Evolutionary conservation across 2,329 filamentous ascomycete species (phyloP), one percentile per base, ranked within the genome.

Genomic region (Lasiodiplodia theobromae): DNA sequence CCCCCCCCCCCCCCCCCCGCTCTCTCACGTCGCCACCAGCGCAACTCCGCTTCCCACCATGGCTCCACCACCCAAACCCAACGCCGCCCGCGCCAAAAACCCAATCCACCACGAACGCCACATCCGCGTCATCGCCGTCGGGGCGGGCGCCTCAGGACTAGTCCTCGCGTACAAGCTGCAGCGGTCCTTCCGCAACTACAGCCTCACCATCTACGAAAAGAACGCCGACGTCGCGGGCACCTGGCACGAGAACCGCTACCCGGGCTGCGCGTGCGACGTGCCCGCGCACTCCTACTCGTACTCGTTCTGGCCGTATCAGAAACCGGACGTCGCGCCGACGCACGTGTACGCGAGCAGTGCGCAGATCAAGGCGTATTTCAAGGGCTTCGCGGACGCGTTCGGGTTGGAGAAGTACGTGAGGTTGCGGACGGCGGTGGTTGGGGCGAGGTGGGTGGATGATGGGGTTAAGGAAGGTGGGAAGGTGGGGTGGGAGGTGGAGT

Each of bases 251-350:
- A 87, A 87, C 73, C 76, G 77, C 70, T 81, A 81, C 70, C 78
- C 79, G n/a, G 78, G 79, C 73, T 79, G 74, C 68, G 68, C 70
- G 11, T 71, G 65, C n/a, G 84, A 87, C 67, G 81, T 86, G 0
- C 84, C 84, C 1, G 79, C 83, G 0, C 84, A 86, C 72, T 85
- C 84, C 71, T 86, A 86, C 75, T 83, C 81, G 0, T 85, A 79
- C 76, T 82, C 80, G 8, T 86, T 85, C 65, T 83, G 85, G 71
- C 83, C 82, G 2, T 82, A 83, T 64, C 72, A 75, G 23, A 77
- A 81, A 58, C 83, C 79, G 16, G 6, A 18, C 3, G 40, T 16
- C 40, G 78, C 81, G 63, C 84, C 79, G 78, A 79, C 80, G 0
- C 77, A 78, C 3, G 77, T 82, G 0, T 85, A 85, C 69, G 76